Conservation (phyloP, 2,329 filamentous ascomycete species). For the Penicillium decumbens region DNA sequence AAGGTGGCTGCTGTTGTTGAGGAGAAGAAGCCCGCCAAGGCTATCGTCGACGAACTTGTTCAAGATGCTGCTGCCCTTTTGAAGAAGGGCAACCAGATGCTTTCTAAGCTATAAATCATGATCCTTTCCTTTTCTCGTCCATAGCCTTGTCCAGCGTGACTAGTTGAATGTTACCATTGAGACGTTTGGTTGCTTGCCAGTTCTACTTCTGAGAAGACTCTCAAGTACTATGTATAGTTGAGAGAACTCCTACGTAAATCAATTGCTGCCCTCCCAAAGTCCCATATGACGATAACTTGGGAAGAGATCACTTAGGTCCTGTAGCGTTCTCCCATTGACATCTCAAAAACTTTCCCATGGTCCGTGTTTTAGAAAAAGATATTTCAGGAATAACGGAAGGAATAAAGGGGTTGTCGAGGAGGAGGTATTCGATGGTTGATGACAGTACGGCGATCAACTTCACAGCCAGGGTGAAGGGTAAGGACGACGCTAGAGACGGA, state of each 20-base stretch:
- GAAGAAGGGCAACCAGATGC: conserved; percentile 61
- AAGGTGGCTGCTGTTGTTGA: conserved; percentile 92
- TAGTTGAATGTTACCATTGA: neutral
- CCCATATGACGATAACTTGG: too few relatives aligned
- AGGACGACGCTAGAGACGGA: neutral
- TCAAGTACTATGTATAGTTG: neutral
- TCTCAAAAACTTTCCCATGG: neutral
- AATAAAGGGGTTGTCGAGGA: neutral
- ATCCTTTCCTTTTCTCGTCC: conserved; percentile 8
- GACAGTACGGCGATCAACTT: neutral
- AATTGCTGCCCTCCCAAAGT: too few relatives aligned
- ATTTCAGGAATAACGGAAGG: neutral
- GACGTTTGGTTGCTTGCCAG: neutral
- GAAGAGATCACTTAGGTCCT: neutral
- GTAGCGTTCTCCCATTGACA: neutral
- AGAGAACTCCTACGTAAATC: too few relatives aligned
- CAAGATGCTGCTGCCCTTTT: conserved; percentile 69
- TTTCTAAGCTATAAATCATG: conserved; percentile 62
- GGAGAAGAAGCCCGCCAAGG: conserved; percentile 86
- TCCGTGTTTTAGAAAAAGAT: neutral
- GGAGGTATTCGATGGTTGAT: neutral
- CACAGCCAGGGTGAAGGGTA: neutral
- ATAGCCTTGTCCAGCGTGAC: neutral
- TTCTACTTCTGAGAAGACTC: too few relatives aligned
- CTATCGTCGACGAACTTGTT: conserved; percentile 91